A percentile compares a stretch with the other conserved stretches of the same genome.
Evolutionary conservation across 2,329 filamentous ascomycete genomes (phyloP).

Genomic region (Epichloe sibirici): DNA sequence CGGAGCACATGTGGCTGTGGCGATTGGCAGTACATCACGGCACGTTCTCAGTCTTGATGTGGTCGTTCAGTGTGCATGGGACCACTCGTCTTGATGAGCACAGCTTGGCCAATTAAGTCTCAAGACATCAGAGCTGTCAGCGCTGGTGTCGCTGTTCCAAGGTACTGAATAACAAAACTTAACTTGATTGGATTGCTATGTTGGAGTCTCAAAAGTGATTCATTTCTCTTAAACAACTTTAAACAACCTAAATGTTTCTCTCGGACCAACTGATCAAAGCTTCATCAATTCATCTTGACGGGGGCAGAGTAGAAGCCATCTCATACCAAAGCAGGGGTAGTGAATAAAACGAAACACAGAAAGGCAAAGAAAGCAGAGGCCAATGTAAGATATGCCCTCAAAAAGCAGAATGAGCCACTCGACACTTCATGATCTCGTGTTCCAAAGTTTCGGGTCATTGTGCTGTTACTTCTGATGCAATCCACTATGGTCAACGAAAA

Average conservation of each 20-base stretch:
- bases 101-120: neutral
- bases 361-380: neutral
- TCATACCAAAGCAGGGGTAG: neutral
- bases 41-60: neutral
- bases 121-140: neutral
- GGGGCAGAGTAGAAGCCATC: neutral
- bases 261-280: constrained; percentile 4
- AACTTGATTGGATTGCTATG: neutral
- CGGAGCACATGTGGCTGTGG: too few relatives aligned
- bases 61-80: neutral
- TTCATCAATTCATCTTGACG: neutral
- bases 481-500: neutral
- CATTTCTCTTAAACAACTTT: neutral
- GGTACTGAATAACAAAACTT: neutral
- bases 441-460: neutral
- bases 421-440: neutral
- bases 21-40: too few relatives aligned
- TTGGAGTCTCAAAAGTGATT: neutral
- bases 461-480: neutral
- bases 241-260: constrained; percentile 2
- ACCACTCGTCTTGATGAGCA: neutral
- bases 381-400: neutral
- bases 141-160: neutral
- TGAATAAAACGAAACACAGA: neutral
- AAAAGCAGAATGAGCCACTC: neutral